Percentiles rank a stretch among this genome's conserved stretches.
These are phyloP conservation scores for Sarcodon sp. DNA, from an alignment of 768 basidiomycete genomes.

Conservation along the genomic window DNA sequence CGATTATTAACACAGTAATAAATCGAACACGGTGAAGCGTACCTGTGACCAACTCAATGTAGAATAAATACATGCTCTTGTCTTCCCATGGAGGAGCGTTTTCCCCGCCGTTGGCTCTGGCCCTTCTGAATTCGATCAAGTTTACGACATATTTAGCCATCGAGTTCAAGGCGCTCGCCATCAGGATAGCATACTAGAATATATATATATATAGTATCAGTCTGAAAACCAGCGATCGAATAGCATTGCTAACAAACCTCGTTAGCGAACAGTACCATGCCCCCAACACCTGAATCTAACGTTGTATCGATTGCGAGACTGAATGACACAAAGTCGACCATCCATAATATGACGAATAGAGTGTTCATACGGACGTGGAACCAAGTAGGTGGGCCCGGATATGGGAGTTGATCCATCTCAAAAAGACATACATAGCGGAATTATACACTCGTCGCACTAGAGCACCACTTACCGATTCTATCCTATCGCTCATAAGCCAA, in stretches of 20 bases:
- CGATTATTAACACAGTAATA: slow-evolving; percentile 4
- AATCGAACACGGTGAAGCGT: slow-evolving; percentile 12
- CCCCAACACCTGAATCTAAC: slow-evolving; percentile 65
- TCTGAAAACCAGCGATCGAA: slow-evolving; percentile 5
- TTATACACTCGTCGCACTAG: not conserved
- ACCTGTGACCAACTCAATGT: slow-evolving; percentile 89
- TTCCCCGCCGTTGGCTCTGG: slow-evolving; percentile 65
- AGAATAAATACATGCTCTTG: slow-evolving; percentile 96
- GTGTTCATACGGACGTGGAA: slow-evolving; percentile 78
- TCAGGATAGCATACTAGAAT: slow-evolving; percentile 83
- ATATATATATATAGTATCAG: slow-evolving; percentile 2
- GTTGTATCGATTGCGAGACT: slow-evolving; percentile 73
- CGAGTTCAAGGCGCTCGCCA: slow-evolving; percentile 68
- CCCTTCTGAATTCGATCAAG: slow-evolving; percentile 69
- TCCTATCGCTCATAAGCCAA: slow-evolving; percentile 90
- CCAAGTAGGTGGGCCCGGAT: slow-evolving; percentile 68
- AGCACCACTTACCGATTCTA: slow-evolving; percentile 75
- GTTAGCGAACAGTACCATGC: slow-evolving; percentile 91
- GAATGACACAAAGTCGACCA: slow-evolving; percentile 67
- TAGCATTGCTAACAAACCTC: slow-evolving; percentile 43
- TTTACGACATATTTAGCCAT: slow-evolving; percentile 77
- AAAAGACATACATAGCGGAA: not conserved
- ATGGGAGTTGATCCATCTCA: slow-evolving; percentile 95
- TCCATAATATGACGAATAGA: slow-evolving; percentile 65
- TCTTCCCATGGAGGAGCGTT: slow-evolving; percentile 92